A percentile compares a stretch with the other conserved stretches of the same genome.
Evolutionary conservation across 345 rosid species (phyloP).

Genomic region (Carallia pectinifolia): DNA sequence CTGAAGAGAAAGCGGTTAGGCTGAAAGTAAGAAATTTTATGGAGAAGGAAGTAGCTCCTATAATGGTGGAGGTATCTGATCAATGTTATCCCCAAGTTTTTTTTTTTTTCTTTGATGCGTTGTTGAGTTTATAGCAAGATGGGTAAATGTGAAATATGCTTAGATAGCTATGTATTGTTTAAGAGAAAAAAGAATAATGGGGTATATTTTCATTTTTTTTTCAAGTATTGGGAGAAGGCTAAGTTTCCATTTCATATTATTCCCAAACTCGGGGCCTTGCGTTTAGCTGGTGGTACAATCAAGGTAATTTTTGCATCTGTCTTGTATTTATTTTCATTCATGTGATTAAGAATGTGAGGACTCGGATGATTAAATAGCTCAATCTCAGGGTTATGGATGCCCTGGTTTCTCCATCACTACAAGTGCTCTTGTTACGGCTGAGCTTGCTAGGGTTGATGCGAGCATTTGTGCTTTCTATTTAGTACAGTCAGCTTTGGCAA

Average conservation of each 20-base stretch:
- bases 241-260: slow-evolving; percentile 83
- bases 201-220: background rate
- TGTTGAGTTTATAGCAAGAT: too few relatives aligned
- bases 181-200: background rate
- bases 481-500: slow-evolving; percentile 86
- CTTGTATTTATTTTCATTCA: background rate
- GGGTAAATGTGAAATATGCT: too few relatives aligned
- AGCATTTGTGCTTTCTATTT: slow-evolving; percentile 82
- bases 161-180: too few relatives aligned
- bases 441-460: slow-evolving; percentile 95
- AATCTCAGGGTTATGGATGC: slow-evolving; percentile 81
- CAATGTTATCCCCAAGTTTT: background rate
- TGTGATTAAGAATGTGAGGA: background rate
- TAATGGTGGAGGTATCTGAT: slow-evolving; percentile 69
- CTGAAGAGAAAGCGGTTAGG: slow-evolving; percentile 67
- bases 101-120: too few relatives aligned
- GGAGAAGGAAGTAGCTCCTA: slow-evolving; percentile 94
- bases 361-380: slow-evolving; percentile 22
- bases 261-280: slow-evolving; percentile 70
- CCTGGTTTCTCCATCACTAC: slow-evolving; percentile 81
- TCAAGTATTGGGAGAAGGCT: slow-evolving; percentile 97
- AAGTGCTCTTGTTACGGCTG: slow-evolving; percentile 65
- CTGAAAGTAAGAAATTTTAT: slow-evolving; percentile 70
- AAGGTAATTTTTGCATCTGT: slow-evolving; percentile 46
- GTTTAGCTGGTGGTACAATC: slow-evolving; percentile 80